These are phyloP conservation scores for Biscogniauxia sp. DNA, from an alignment of 2,329 filamentous ascomycete genomes.

Conservation along the genomic window DNA sequence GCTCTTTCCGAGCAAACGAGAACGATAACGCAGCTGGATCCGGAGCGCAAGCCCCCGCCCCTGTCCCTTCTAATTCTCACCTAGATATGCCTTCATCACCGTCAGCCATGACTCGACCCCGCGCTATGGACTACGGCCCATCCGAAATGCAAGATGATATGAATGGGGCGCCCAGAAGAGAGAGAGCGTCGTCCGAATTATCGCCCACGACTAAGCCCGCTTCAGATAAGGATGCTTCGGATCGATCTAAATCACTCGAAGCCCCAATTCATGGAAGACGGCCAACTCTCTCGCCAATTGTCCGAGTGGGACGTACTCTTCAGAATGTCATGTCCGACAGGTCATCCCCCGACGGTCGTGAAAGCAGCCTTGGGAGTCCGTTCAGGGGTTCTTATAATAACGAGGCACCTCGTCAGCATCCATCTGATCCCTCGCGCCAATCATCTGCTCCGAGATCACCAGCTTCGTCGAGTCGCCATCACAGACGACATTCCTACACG, in stretches of 20 bases:
- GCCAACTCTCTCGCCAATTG: slow-evolving; percentile 51
- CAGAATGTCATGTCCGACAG: slow-evolving; percentile 59
- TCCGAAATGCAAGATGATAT: slow-evolving; percentile 23
- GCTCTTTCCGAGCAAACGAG: slow-evolving; percentile 27
- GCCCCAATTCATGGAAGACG: slow-evolving; percentile 18
- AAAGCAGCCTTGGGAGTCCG: slow-evolving; percentile 53
- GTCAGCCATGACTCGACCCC: slow-evolving; percentile 27
- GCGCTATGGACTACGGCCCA: slow-evolving; percentile 23
- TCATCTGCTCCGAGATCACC: slow-evolving; percentile 25
- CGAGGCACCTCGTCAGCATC: slow-evolving; percentile 19
- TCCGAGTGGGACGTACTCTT: slow-evolving; percentile 55
- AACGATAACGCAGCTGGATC: slow-evolving; percentile 17
- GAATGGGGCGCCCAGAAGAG: slow-evolving; percentile 17
- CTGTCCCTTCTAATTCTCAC: slow-evolving; percentile 12
- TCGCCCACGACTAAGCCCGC: slow-evolving; percentile 16
- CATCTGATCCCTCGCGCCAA: too few species aligned
- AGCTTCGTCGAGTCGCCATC: slow-evolving; percentile 17
- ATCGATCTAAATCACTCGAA: slow-evolving; percentile 21
- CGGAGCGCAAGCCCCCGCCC: slow-evolving; percentile 10
- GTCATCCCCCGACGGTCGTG: slow-evolving; percentile 52
- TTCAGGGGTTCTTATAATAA: slow-evolving; percentile 43
- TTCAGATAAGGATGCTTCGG: slow-evolving; percentile 13
- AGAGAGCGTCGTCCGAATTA: slow-evolving; percentile 21
- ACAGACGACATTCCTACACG: slow-evolving; percentile 8
- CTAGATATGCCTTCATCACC: slow-evolving; percentile 36